Conservation (phyloP, 768 basidiomycete species). For the Leccinum obscurum region DNA sequence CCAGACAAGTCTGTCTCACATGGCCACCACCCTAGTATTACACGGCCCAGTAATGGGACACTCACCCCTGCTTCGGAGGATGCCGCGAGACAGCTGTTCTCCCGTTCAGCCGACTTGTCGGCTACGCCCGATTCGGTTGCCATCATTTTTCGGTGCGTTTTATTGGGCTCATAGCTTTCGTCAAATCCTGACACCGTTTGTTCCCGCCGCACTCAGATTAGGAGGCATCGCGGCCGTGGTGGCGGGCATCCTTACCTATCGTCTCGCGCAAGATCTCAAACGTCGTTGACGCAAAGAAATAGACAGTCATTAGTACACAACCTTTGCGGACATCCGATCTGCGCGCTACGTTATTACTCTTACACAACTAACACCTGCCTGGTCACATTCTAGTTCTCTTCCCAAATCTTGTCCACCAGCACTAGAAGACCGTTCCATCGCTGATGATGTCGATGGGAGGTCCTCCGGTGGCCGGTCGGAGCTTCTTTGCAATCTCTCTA, state of each 20-base stretch:
- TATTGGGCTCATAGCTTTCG: neutral
- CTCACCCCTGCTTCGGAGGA: constrained; percentile 5
- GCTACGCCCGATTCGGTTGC: constrained; percentile 66
- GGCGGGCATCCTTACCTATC: constrained; percentile 55
- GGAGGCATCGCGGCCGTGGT: constrained; percentile 56
- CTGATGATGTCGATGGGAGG: constrained; percentile 87
- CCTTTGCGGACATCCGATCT: neutral
- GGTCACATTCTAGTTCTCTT: neutral
- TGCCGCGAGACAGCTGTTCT: constrained; percentile 6
- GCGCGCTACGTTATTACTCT: neutral
- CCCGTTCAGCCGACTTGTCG: constrained; percentile 12
- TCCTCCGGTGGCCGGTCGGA: constrained; percentile 71
- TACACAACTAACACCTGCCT: neutral
- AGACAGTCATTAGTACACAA: neutral
- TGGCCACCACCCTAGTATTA: constrained; percentile 29
- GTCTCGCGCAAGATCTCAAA: constrained; percentile 53
- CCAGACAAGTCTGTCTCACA: constrained; percentile 50
- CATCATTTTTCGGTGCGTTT: constrained; percentile 69
- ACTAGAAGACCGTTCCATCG: constrained; percentile 78
- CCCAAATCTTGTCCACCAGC: neutral
- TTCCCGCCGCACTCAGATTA: constrained; percentile 37
- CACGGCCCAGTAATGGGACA: constrained; percentile 11
- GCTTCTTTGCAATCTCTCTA: constrained; percentile 82
- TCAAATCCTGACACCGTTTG: neutral
- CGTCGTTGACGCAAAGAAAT: constrained; percentile 25